A percentile compares a stretch with the other conserved stretches of the same genome.
phyloP scores from a whole-genome alignment of 83 land plant species.

The Picea engelmannii region DNA sequence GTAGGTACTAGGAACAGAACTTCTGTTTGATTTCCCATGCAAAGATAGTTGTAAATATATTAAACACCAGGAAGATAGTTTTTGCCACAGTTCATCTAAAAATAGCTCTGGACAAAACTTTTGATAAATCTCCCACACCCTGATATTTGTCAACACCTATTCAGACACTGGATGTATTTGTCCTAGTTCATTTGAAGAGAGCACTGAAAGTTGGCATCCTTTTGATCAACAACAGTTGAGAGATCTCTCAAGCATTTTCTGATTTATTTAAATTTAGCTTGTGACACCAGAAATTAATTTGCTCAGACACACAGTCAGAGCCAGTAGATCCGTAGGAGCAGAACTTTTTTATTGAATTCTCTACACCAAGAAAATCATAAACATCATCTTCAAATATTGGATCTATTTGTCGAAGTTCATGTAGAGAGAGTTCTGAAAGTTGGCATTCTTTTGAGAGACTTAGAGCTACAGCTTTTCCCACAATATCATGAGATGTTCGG shows the following conservation, averaged over 20 bases:
- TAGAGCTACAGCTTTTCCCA: constrained; percentile 87
- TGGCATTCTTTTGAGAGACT: constrained; percentile 64
- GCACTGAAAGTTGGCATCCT: not conserved
- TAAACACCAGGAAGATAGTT: no score
- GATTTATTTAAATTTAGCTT: constrained; percentile 47
- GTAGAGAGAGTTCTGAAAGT: constrained; percentile 71
- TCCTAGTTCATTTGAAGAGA: not conserved
- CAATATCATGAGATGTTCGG: constrained; percentile 96
- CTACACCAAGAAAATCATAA: constrained; percentile 81
- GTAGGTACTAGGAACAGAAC: no score
- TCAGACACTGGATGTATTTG: constrained; percentile 37
- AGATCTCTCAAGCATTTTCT: constrained; percentile 1
- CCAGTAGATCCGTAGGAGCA: constrained; percentile 96
- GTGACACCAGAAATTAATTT: constrained; percentile 64
- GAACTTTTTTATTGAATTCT: constrained; percentile 79
- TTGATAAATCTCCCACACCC: constrained; percentile 73
- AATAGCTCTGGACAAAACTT: constrained; percentile 57
- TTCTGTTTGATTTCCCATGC: no score
- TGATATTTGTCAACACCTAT: constrained; percentile 79
- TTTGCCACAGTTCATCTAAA: no score
- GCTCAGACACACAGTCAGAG: constrained; percentile 60
- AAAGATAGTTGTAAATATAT: no score
- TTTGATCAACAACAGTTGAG: not conserved
- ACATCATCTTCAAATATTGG: constrained; percentile 87
- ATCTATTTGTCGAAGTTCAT: constrained; percentile 55